Conservation (phyloP, 768 basidiomycete genomes). For the Lentinula boryana region DNA sequence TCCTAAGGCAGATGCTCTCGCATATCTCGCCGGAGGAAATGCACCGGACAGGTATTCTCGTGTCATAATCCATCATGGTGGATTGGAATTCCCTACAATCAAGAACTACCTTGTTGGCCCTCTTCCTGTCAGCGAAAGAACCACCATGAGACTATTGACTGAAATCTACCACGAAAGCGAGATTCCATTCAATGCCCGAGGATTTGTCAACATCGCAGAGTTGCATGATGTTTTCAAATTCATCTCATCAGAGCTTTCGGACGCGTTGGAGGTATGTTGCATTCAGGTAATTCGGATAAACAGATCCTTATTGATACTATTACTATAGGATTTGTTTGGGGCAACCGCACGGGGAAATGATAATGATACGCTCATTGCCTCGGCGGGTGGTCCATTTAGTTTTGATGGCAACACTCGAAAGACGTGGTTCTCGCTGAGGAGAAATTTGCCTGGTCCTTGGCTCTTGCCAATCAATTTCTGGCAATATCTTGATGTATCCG, state of each 20-base stretch:
- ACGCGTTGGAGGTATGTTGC: slow-evolving; percentile 33
- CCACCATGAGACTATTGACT: slow-evolving; percentile 33
- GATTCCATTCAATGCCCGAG: slow-evolving; percentile 51
- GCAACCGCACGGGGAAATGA: slow-evolving; percentile 34
- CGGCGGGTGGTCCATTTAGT: slow-evolving; percentile 43
- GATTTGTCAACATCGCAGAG: slow-evolving; percentile 23
- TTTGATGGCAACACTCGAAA: slow-evolving; percentile 58
- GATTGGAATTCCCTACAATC: slow-evolving; percentile 32
- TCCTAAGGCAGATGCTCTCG: slow-evolving; percentile 38
- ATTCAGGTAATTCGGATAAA: neutral
- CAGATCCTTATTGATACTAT: neutral
- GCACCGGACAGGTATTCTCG: slow-evolving; percentile 37
- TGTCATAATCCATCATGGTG: slow-evolving; percentile 48
- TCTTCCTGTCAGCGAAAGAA: slow-evolving; percentile 36
- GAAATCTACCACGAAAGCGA: slow-evolving; percentile 47
- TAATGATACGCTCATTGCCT: slow-evolving; percentile 45
- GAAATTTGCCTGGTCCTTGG: slow-evolving; percentile 43
- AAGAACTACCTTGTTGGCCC: slow-evolving; percentile 56
- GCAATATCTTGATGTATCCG: slow-evolving; percentile 50
- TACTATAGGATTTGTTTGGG: slow-evolving; percentile 40
- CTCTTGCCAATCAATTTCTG: slow-evolving; percentile 53
- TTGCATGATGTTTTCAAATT: slow-evolving; percentile 23
- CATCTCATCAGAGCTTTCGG: slow-evolving; percentile 29
- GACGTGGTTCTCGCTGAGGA: slow-evolving; percentile 44
- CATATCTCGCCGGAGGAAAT: slow-evolving; percentile 29